These are phyloP conservation scores for Xerocomellus intermedius DNA, from an alignment of 768 basidiomycete species.

Conservation along the genomic window DNA sequence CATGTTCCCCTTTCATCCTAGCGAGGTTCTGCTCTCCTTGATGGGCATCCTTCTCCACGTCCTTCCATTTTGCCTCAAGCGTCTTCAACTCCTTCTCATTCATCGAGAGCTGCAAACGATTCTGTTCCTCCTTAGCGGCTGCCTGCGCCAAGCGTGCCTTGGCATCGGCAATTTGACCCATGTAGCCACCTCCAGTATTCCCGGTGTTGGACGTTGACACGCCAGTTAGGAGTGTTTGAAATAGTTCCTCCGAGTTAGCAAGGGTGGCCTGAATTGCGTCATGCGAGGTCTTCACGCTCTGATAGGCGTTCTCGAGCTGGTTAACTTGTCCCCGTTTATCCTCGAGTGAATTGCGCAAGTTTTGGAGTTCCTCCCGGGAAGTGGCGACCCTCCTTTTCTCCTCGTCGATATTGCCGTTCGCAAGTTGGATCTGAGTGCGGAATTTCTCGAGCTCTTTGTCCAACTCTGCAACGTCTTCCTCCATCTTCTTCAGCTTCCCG, in stretches of 20 bases:
- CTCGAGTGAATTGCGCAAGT: conserved; percentile 57
- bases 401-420: conserved; percentile 68
- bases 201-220: conserved; percentile 67
- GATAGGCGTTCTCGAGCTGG: conserved; percentile 52
- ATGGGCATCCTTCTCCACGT: conserved; percentile 79
- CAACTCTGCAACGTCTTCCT: conserved; percentile 73
- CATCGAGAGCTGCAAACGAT: conserved; percentile 70
- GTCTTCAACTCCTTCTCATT: conserved; percentile 73
- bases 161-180: conserved; percentile 92
- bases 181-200: conserved; percentile 84
- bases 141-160: conserved; percentile 72
- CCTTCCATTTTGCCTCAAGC: conserved; percentile 78
- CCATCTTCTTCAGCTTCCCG: conserved; percentile 84
- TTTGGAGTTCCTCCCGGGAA: conserved; percentile 55
- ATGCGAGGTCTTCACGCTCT: conserved; percentile 67
- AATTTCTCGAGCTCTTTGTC: conserved; percentile 82
- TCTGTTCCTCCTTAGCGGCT: conserved; percentile 82
- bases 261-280: conserved; percentile 58
- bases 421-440: conserved; percentile 83
- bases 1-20: conserved; percentile 54
- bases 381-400: conserved; percentile 62
- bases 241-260: conserved; percentile 80
- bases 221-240: conserved; percentile 92
- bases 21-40: conserved; percentile 72
- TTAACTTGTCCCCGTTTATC: conserved; percentile 62